These are phyloP conservation scores for Acanthamoeba healyi DNA, from an alignment of 208 protist genomes.

Conservation along the genomic window DNA sequence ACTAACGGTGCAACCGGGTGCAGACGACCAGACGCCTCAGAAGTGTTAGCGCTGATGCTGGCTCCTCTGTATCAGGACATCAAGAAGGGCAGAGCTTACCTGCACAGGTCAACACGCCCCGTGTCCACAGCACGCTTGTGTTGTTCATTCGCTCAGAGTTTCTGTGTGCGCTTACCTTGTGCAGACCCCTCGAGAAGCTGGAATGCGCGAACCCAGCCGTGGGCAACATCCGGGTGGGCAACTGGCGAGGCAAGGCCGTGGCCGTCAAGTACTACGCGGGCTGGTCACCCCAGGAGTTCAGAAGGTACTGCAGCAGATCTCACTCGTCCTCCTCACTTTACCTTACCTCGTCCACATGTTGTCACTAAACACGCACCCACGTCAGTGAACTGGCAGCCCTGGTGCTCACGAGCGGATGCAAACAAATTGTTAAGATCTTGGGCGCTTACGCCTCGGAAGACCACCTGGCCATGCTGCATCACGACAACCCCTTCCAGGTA, in stretches of 20 bases:
- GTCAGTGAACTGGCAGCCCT: not conserved
- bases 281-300: not conserved
- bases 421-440: slow-evolving; percentile 5
- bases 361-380: too few species aligned
- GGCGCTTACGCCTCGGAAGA: not conserved
- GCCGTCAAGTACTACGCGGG: slow-evolving; percentile 19
- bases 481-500: slow-evolving; percentile 25
- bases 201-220: slow-evolving; percentile 2
- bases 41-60: slow-evolving; percentile 3
- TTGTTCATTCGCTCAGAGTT: not conserved
- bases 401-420: slow-evolving; percentile 37
- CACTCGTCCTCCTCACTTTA: too few species aligned
- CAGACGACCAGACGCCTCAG: not conserved
- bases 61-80: slow-evolving; percentile 3
- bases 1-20: not conserved
- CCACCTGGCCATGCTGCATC: not conserved
- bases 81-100: not conserved
- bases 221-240: slow-evolving; percentile 13
- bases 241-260: slow-evolving; percentile 29
- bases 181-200: not conserved
- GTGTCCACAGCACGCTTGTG: not conserved
- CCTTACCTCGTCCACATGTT: too few species aligned
- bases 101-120: not conserved
- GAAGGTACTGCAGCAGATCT: not conserved
- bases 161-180: not conserved